Percentiles rank a stretch among this genome's conserved stretches.
Conservation (phyloP, 768 basidiomycete species). For the Hypsizygus marmoreus region DNA sequence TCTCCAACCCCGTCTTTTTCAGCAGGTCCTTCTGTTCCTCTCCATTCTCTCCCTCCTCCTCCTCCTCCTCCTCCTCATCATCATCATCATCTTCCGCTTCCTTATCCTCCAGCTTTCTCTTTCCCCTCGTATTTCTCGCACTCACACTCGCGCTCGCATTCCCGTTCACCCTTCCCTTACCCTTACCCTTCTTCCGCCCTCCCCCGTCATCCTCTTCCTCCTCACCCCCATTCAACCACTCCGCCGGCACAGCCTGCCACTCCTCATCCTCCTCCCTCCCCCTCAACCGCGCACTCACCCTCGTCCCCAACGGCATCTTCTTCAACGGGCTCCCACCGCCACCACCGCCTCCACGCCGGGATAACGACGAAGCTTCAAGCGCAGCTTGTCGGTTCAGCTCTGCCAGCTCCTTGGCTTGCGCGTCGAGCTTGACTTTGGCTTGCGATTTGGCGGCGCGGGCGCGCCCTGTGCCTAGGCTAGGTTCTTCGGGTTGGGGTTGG, state of each 20-base stretch:
- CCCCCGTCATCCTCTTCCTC: conserved; percentile 6
- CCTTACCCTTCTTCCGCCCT: conserved; percentile 9
- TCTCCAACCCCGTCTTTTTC: conserved; percentile 59
- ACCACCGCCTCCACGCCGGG: neutral
- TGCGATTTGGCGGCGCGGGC: conserved; percentile 69
- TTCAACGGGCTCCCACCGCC: conserved; percentile 5
- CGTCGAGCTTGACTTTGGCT: conserved; percentile 69
- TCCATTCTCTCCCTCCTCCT: conserved; percentile 13
- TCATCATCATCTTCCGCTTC: conserved; percentile 29
- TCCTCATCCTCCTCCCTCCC: conserved; percentile 62
- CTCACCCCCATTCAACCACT: conserved; percentile 53
- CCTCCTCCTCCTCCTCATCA: conserved; percentile 10
- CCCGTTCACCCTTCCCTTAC: too few relatives aligned
- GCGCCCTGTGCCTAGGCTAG: conserved; percentile 31
- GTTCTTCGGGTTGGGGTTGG: conserved; percentile 4
- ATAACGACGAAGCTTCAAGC: conserved; percentile 9
- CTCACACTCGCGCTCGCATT: too few relatives aligned
- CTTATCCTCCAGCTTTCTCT: conserved; percentile 14
- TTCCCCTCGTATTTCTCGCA: conserved; percentile 9
- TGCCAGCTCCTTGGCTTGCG: conserved; percentile 68
- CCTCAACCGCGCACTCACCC: conserved; percentile 67
- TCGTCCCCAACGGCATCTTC: conserved; percentile 49
- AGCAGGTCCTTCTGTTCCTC: conserved; percentile 10
- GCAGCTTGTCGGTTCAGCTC: conserved; percentile 58
- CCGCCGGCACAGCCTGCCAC: conserved; percentile 81